Evolutionary conservation across 1,284 basidiomycete species (phyloP), one percentile per base, ranked within the genome.

Genomic region (Trichosporon inkin): DNA sequence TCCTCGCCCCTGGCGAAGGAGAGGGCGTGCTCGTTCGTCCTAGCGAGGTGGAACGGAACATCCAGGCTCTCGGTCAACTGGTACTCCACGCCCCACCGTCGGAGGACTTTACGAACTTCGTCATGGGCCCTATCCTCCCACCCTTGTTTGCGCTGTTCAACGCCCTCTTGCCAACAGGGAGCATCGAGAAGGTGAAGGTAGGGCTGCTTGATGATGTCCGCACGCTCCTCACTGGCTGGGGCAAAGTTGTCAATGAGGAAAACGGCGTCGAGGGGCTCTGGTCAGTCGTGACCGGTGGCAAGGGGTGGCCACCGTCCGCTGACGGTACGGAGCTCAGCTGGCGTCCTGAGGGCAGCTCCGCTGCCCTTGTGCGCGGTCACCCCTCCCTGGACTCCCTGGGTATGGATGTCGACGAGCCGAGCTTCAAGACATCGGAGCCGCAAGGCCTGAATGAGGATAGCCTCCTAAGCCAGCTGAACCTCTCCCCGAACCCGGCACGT

Each of bases 181-280:
- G 28, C 20, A 57, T 64, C 28, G 57, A 61, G 37, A 63, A 83
- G 64, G 82, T 84, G 2, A 81, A 85, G 2, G 87, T 89, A 0
- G 44, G 59, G 3, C 22, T 70, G 6, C 51, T 39, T 11, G 63
- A 62, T 62, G 82, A 82, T 10, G 76, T 88, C 2, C 79, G 76
- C 20, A 84, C 84, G 8, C 71, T 90, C 19, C 75, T 92, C 32
- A 72, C 80, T 1, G 86, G 86, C 0, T 92, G 90, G 90, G 89
- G 85, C 1, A 84, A 86, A 63, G 81, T 89, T 3, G 81, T 86
- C 0, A 79, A 80, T 22, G 68, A 75, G 13, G 68, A 78, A 6
- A 84, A 86, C 57, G 88, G 83, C 1, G 70, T 84, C 17, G 76
- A 79, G n/a, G 81, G 82, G 0, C 67, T 92, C 1, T 87, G 85